Evolutionary conservation across 768 basidiomycete genomes (phyloP), one percentile per base, ranked within the genome.

Genomic region (Xerocomellus chrysenteron): DNA sequence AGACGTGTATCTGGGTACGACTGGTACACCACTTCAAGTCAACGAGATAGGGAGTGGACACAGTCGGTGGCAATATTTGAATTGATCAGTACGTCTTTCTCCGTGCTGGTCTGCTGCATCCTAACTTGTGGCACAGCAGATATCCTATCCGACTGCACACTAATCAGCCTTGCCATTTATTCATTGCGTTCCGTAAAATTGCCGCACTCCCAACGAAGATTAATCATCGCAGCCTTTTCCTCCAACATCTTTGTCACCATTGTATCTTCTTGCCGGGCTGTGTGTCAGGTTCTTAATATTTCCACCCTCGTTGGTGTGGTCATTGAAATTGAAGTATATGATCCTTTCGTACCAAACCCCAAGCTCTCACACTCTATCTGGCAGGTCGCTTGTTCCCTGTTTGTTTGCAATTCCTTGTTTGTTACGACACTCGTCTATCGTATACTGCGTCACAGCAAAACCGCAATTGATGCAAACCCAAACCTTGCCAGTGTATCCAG

Each of bases 71-170:
- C 47, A 13, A 57, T 65, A 47, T 55, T 50, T 47, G 65, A 65
- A 49, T 49, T 67, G 14, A 54, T 52, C n/a, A 17, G 65, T 61
- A 43, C 26, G 54, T 48, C 26, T 39, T 49, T 50, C 24, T 41
- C 19, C 5, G 24, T 41, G 30, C 8, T 28, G 5, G 6, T 41
- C 33, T 26, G 11, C 5, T 26, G 24, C 9, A 37, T 41, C 24
- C 52, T 61, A 41, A 64, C 28, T 46, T 5, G 51, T 17, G 43
- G 32, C 6, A 43, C 44, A 68, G 66, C 54, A 17, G 60, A 70
- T 32, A 43, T 70, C 35, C 28, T 70, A 11, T 60, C 64, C 13
- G 67, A 61, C 35, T 36, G 39, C 12, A 48, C 47, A 17, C 39
- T 64, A 10, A 50, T 68, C 28, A 11, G 24, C 44, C 37, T 64